Evolutionary conservation across 345 rosid species (phyloP).

Genomic region (Microthlaspi erraticum): DNA sequence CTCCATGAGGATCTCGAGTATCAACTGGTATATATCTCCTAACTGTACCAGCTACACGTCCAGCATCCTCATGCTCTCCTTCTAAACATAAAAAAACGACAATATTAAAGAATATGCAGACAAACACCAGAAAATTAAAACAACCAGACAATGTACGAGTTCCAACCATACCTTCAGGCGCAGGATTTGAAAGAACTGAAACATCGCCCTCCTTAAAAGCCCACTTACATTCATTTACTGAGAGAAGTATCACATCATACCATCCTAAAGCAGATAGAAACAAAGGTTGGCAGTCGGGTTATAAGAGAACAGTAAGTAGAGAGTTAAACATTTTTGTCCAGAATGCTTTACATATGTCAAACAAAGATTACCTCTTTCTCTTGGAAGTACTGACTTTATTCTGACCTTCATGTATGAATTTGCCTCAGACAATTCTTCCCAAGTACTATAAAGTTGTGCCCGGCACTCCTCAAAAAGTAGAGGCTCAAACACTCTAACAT

Average conservation of each 20-base stretch:
- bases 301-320: slow-evolving; percentile 17
- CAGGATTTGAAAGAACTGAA: slow-evolving; percentile 83
- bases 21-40: slow-evolving; percentile 90
- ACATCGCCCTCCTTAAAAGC: slow-evolving; percentile 98
- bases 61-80: slow-evolving; percentile 73
- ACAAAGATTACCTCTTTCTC: slow-evolving; percentile 99
- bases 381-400: slow-evolving; percentile 78
- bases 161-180: slow-evolving; percentile 71
- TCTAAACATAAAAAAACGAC: slow-evolving; percentile 33
- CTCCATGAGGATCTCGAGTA: slow-evolving; percentile 96
- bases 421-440: slow-evolving; percentile 91
- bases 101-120: slow-evolving; percentile 34
- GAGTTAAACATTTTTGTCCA: slow-evolving; percentile 8
- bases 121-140: slow-evolving; percentile 3
- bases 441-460: slow-evolving; percentile 91
- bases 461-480: slow-evolving; percentile 99
- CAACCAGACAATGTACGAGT: slow-evolving; percentile 20
- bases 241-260: slow-evolving; percentile 87
- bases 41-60: slow-evolving; percentile 93
- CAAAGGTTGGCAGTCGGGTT: slow-evolving; percentile 38
- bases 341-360: background rate
- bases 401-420: slow-evolving; percentile 75
- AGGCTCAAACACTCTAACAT: slow-evolving; percentile 95
- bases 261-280: slow-evolving; percentile 64
- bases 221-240: slow-evolving; percentile 87